These are phyloP conservation scores for Lyophyllum atratum DNA, from an alignment of 768 basidiomycete genomes.

Conservation along the genomic window DNA sequence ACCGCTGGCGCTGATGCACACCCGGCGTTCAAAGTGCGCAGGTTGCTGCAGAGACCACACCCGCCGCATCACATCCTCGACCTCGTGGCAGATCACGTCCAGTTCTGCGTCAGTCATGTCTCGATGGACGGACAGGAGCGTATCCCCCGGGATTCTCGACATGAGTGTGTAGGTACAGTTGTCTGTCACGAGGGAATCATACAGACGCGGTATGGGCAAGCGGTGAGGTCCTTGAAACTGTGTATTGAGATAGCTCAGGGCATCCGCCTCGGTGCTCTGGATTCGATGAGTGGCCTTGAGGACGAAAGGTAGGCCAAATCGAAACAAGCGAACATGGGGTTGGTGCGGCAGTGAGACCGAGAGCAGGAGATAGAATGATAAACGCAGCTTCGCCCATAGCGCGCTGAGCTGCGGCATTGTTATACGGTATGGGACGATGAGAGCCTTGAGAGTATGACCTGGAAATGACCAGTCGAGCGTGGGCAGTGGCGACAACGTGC, in stretches of 20 bases:
- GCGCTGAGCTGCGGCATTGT: too few relatives aligned
- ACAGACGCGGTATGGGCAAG: neutral
- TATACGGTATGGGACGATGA: too few relatives aligned
- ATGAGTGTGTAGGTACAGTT: neutral
- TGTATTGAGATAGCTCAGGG: neutral
- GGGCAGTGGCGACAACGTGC: slow-evolving; percentile 54
- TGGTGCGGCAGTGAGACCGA: slow-evolving; percentile 11
- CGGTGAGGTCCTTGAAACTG: neutral
- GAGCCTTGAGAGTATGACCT: too few relatives aligned
- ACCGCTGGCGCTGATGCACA: neutral
- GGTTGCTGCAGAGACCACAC: neutral
- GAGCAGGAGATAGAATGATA: slow-evolving; percentile 12
- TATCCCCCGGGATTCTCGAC: neutral
- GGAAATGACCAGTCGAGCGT: slow-evolving; percentile 52
- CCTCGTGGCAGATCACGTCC: neutral
- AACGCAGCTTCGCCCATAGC: too few relatives aligned
- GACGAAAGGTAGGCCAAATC: neutral
- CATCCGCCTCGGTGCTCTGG: neutral
- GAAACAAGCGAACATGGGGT: neutral
- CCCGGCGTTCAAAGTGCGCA: neutral
- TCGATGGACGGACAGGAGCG: neutral
- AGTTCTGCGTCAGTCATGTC: neutral
- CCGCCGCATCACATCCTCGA: neutral
- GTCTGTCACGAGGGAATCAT: neutral
- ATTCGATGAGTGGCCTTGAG: neutral